Base-by-base conservation (phyloP, 1,284 basidiomycete genomes). In the Marasmius sp. region DNA sequence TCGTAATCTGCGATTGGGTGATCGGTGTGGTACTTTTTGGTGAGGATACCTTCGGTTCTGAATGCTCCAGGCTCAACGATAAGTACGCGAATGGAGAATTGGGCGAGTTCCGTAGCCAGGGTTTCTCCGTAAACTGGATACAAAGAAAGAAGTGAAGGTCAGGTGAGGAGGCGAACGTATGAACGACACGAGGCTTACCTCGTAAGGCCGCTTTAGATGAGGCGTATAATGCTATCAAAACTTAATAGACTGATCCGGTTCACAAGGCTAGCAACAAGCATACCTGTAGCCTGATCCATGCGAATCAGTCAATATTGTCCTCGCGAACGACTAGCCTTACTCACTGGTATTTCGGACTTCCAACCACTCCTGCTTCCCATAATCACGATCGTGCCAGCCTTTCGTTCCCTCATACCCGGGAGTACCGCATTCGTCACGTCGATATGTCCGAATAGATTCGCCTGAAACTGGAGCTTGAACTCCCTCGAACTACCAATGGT, bases 161-260 rank as follows among this genome's bases (percentile, higher is more conserved):
- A 27, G 52, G 49, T 50, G 18, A 38, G 27, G 27, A 27, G 27
- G 27, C 5, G 27, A 27, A 27, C 5, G 27, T 27, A 27, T 27
- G 27, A 27, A 5, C 27, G 27, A 27, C 27, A 27, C 2, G 27
- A 37, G 3, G 3, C 72, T 65, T 65, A 82, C 82, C 78, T 60
- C 82, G 84, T 9, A 85, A 68, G 14, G 85, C 85, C 34, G 84
- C 83, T 69, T 86, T 87, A 0, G 85, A 86, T 1, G 84, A 77
- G 12, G 77, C 75, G 69, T 87, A 86, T 43, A 75, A 72, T 43
- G 80, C 84, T 79, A 64, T 37, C 7, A 37, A 41, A n/a, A 49
- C 3, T 11, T 6, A 45, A 11, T 11, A 6, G 18, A 20, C 18
- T n/a, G 14, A 4, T 6, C 12, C 3, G 18, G 11, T 20, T 6